Evolutionary conservation across 192 early-diverging fungal genomes (phyloP), one percentile per base, ranked within the genome.

Genomic region (Umbelopsis isabellina): DNA sequence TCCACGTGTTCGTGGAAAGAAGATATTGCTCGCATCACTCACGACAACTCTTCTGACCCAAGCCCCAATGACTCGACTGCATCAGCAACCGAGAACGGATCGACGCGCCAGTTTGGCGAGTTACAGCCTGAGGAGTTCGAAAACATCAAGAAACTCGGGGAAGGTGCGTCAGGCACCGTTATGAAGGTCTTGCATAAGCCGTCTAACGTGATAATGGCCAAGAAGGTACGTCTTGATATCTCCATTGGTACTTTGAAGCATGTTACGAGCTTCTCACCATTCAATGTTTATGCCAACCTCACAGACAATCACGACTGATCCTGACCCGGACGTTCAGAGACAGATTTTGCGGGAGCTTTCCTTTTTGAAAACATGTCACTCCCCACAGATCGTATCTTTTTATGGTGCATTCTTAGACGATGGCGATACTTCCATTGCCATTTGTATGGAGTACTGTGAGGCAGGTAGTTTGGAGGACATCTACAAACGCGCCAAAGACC

Each of bases 381-480:
- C 93, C 41, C 91, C 92, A 47, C 93, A 94, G 75, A 97, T 98
- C 65, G 95, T 99, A 0, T 87, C 92, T 22, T 99, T 91, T 72
- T 98, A 92, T 74, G 98, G 97, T 35, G 93, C 97, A 11, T 97
- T 91, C 71, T 82, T 92, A 50, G 86, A 91, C 44, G 92, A 93
- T 18, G 91, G 87, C 48, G 88, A 90, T 47, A 82, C 85, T 49
- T 86, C 87, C 16, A 87, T 99, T 25, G 93, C 90, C 8, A 95
- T 99, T 33, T 95, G 92, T 76, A 97, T 99, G 92, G 98, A 98
- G 84, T 97, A 92, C 74, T 97, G 97, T 81, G 91, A 93, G 73
- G 87, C 92, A 6, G 95, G 98, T 44, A 95, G 93, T 58, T 85
- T 99, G 41, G 96, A 99, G 68, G 83, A 85, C 27, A 91, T 99